Conservation (phyloP, 805 yeast species). For the Clavispora fructus region DNA sequence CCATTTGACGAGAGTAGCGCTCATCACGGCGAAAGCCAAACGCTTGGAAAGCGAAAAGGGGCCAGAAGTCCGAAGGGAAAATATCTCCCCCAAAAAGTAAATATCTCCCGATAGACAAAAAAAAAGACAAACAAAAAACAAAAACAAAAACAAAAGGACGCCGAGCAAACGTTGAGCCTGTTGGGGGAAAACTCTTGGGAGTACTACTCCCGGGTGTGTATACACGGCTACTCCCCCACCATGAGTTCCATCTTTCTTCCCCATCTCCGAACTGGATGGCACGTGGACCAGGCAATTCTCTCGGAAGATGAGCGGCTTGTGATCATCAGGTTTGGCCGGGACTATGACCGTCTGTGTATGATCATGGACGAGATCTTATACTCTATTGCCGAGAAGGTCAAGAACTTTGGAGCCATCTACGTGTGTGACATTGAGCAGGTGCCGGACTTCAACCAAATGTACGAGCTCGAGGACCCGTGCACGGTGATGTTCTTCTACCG, state of each 20-base stretch:
- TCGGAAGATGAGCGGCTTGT: conserved; percentile 87
- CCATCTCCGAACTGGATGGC: conserved; percentile 40
- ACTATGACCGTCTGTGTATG: conserved; percentile 73
- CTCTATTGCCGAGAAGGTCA: conserved; percentile 73
- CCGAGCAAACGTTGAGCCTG: too few species aligned
- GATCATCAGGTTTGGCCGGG: conserved; percentile 83
- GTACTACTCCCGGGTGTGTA: neutral
- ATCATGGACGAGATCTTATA: conserved; percentile 83
- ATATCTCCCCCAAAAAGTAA: too few species aligned
- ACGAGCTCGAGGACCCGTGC: conserved; percentile 84
- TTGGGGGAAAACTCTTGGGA: too few species aligned
- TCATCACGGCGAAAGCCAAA: too few species aligned
- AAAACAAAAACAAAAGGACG: too few species aligned
- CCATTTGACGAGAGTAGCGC: too few species aligned
- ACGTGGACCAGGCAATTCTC: conserved; percentile 94
- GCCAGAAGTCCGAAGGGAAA: too few species aligned
- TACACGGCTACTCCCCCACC: neutral
- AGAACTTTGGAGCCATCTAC: conserved; percentile 83
- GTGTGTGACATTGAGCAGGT: conserved; percentile 86
- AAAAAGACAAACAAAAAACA: too few species aligned
- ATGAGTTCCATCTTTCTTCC: conserved; percentile 19
- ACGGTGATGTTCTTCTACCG: conserved; percentile 90
- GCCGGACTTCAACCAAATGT: conserved; percentile 84
- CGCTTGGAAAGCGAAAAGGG: too few species aligned
- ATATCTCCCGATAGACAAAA: too few species aligned